Evolutionary conservation across 192 early-diverging fungal genomes (phyloP), one percentile per base, ranked within the genome.

Genomic region (Jimgerdemannia flammicorona): DNA sequence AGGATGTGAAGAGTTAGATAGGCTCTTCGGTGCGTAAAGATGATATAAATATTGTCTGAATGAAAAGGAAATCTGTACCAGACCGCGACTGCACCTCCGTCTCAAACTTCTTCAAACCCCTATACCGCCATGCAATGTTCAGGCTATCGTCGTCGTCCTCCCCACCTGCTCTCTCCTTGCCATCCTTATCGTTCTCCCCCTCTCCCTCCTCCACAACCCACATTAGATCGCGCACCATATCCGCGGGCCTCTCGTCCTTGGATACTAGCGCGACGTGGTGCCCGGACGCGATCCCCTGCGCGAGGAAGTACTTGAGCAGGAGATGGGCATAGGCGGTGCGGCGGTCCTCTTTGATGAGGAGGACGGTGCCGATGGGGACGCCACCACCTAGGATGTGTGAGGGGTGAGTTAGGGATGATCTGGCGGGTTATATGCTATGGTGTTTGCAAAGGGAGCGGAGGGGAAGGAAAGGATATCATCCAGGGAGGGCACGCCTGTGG

Each of bases 91-190:
- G 78, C 39, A 85, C 80, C 18, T 81, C 80, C 40, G 79, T 81
- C 41, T 84, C 87, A 79, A 93, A 89, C 70, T 86, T 84, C 59
- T 95, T 95, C 73, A 97, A 70, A 54, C 88, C 86, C 77, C 96
- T 87, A 85, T 99, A 99, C 68, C 97, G 82, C 97, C 97, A 99
- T 1, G 97, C 97, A 71, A 99, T 98, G 69, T 85, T 90, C 89
- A 99, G 88, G 2, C 84, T 79, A 70, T 94, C 92, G n/a, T 81
- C 82, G 17, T 82, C 84, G 18, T 66, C 76, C 19, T 70, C 40
- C n/a, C 65, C 76, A 42, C 67, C 78, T 67, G 44, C 73, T 4
- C 64, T 81, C 74, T 49, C 82, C 39, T 84, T 81, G 9, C 75
- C 80, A 4, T 87, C 86, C 65, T 86, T 86, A 43, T 81, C 78